phyloP scores from a whole-genome alignment of 2,329 filamentous ascomycete genomes.

The Cercospora canescens region DNA sequence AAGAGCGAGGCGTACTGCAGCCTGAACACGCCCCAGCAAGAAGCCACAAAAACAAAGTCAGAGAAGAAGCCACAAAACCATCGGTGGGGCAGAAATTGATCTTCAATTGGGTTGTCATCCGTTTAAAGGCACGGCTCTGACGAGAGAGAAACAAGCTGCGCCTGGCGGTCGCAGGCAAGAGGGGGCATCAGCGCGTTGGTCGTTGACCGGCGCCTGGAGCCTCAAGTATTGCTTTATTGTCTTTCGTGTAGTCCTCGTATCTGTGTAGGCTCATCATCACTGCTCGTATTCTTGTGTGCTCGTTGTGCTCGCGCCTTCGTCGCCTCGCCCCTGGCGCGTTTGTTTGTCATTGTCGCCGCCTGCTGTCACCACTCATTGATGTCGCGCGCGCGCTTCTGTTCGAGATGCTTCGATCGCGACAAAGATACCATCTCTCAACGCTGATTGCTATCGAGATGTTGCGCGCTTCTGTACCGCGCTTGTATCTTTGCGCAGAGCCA shows the following conservation, averaged over 20 bases:
- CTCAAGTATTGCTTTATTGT: not conserved
- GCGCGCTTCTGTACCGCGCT: too few species aligned
- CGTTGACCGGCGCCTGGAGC: not conserved
- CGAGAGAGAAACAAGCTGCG: not conserved
- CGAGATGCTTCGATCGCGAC: not conserved
- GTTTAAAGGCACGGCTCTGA: constrained; percentile 1
- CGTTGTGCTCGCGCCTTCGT: not conserved
- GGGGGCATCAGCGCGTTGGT: not conserved
- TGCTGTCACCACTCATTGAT: not conserved
- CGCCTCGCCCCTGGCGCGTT: not conserved
- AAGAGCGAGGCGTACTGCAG: not conserved
- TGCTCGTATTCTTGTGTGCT: not conserved
- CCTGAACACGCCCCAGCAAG: not conserved
- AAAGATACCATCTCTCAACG: not conserved
- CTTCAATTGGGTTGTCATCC: not conserved
- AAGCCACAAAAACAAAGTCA: not conserved
- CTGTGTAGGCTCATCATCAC: not conserved
- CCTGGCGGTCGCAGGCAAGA: not conserved
- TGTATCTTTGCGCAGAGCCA: not conserved
- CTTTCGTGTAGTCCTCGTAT: not conserved
- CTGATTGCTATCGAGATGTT: too few species aligned
- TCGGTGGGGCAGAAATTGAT: not conserved
- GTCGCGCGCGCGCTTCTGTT: not conserved
- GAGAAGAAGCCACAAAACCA: constrained; percentile 1
- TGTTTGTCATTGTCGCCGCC: not conserved